Evolutionary conservation across 2,329 filamentous ascomycete genomes (phyloP).

Genomic region (Trichophyton benhamiae): DNA sequence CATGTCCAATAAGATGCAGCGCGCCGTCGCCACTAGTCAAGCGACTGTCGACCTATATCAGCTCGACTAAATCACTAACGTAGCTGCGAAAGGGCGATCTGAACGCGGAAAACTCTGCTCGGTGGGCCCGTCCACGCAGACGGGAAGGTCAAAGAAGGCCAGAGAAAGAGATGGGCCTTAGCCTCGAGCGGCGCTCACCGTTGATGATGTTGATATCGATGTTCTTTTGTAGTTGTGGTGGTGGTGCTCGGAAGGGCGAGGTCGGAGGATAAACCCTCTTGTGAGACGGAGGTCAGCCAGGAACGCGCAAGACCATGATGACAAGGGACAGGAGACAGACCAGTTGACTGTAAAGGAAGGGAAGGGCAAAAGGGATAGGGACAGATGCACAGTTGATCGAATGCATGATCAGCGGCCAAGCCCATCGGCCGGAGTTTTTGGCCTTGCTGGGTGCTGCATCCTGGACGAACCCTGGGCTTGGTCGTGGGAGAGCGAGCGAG

Average conservation of each 20-base stretch:
- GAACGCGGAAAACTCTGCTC: background rate
- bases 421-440: background rate
- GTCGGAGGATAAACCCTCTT: background rate
- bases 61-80: background rate
- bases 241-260: background rate
- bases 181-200: too few species aligned
- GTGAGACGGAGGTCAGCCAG: background rate
- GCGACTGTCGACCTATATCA: background rate
- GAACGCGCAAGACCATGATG: background rate
- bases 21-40: background rate
- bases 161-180: background rate
- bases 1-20: background rate
- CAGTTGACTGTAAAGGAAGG: background rate
- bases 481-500: background rate
- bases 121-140: background rate
- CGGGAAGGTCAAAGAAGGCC: background rate
- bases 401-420: constrained; percentile 1
- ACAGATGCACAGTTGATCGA: background rate
- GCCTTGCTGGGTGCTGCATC: background rate
- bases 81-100: background rate
- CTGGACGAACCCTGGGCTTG: constrained; percentile 1
- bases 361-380: background rate
- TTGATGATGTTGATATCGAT: background rate
- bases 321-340: background rate
- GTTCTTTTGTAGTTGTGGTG: background rate